Conservation (phyloP, 345 rosid species). For the Sonneratia caseolaris region DNA sequence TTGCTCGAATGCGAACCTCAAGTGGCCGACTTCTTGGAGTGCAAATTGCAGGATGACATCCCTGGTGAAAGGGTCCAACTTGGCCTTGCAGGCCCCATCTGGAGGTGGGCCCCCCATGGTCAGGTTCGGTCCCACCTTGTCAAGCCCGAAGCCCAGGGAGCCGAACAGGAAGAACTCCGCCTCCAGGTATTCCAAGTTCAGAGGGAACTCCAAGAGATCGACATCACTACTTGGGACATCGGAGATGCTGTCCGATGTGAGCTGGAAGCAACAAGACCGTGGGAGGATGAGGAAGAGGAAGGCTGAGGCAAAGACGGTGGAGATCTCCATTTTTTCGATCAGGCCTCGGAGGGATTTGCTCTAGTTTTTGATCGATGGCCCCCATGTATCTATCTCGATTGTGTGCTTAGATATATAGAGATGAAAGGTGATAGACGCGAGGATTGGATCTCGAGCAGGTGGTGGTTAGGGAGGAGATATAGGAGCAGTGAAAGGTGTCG, state of each 20-base stretch:
- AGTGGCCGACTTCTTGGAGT: conserved; percentile 85
- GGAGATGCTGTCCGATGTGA: background rate
- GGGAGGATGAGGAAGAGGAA: background rate
- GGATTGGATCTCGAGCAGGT: background rate
- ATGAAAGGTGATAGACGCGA: background rate
- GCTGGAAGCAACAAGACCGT: background rate
- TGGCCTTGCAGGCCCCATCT: conserved; percentile 49
- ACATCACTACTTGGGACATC: conserved; percentile 22
- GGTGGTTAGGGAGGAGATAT: background rate
- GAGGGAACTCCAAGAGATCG: conserved; percentile 64
- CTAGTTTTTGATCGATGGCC: background rate
- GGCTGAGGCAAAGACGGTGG: background rate
- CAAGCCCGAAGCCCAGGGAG: conserved; percentile 69
- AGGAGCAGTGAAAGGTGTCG: background rate
- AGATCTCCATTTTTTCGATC: background rate
- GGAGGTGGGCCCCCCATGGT: conserved; percentile 71
- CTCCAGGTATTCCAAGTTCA: conserved; percentile 80
- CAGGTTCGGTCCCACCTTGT: conserved; percentile 47
- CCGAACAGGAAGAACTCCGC: conserved; percentile 85
- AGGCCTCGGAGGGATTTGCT: background rate
- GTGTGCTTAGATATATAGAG: background rate
- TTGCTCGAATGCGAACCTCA: conserved; percentile 30
- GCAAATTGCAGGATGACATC: conserved; percentile 72
- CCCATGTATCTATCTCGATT: background rate
- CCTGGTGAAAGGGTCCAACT: conserved; percentile 39